Evolutionary conservation across 768 basidiomycete species (phyloP), one percentile per base, ranked within the genome.

Genomic region (Boletus pseudo-olivaceus): DNA sequence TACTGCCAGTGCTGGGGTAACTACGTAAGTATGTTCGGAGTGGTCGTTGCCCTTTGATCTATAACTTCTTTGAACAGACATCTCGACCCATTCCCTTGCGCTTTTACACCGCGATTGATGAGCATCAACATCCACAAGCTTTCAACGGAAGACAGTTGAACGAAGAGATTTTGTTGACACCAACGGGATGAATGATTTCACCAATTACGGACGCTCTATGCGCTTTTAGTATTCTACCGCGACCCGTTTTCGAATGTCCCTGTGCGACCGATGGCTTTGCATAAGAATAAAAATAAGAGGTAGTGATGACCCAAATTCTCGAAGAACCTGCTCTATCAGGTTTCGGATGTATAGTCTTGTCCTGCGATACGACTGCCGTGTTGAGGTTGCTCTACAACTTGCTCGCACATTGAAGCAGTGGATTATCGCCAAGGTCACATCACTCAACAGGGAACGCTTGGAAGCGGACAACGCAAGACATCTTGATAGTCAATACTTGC

Each of bases 401-500:
- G 35, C 32, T 58, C 51, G 27, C 38, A 33, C 19, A n/a, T n/a
- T 26, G 38, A 30, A 19, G 35, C 35, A 37, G 45, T 12, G 26
- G 51, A 42, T 30, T n/a, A n/a, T n/a, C n/a, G n/a, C n/a, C n/a
- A n/a, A n/a, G n/a, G n/a, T n/a, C n/a, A n/a, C 54, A 17, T 53
- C 40, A 33, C 44, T 34, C 26, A 32, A 55, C 30, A 26, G 38
- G 8, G 54, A 26, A 17, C 19, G 45, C 11, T 51, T 49, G 10
- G 55, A 39, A 17, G 29, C 7, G 33, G 59, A 53, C 27, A 37
- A 14, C 0, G 58, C 48, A 17, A 65, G 64, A 40, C 62, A 66
- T 37, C 14, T 53, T 65, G 64, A 35, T 46, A 34, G 47, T 66
- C 57, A 49, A 65, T 61, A 1, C 20, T 55, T 34, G 59, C 59